Base-by-base conservation (phyloP, 306 rosid species). In the Castanea mollissima region DNA sequence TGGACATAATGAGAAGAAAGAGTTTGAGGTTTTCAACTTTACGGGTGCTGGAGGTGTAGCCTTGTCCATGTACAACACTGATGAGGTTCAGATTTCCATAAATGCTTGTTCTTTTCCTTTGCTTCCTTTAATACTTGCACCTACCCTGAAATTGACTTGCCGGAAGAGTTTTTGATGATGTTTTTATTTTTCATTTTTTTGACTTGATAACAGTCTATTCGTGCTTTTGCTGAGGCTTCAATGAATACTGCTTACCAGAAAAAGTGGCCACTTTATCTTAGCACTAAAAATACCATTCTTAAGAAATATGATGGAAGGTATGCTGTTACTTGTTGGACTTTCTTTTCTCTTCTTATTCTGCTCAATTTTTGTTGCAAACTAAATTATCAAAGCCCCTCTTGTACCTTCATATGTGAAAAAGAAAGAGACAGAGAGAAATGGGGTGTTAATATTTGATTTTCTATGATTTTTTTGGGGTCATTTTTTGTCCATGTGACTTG, bases 301-400 rank as follows among this genome's bases (percentile, higher is more conserved):
- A 93, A 95, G 99, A 95, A 93, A 80, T 95, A 95, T 35, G 99
- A 95, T 82, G 99, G 99, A 85, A 95, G 99, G 99, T 95, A 85
- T 79, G 83, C 80, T 62, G 55, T 72, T 71, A 49, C 69, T 80
- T 52, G 64, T 69, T 77, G 63, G 34, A n/a, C 69, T 51, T 10
- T 75, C 19, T 80, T 75, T 56, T 14, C 12, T 67, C 0, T 35
- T 25, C 69, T 62, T 6, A 62, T 25, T 27, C 34, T 4, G 25
- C 78, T 25, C 46, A 16, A 12, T 31, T 75, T 75, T 64, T 58
- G 6, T 75, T 23, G 6, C 35, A 63, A 63, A 63, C 41, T 1
- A 63, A 63, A 63, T 63, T 63, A 25, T 63, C 11, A 12, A 58
- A 58, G 65, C 9, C 25, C 65, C 34, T 23, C 16, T 59, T 23